A percentile compares a stretch with the other conserved stretches of the same genome.
Evolutionary conservation across 768 basidiomycete species (phyloP).

Genomic region (Thelephora ganbajun): DNA sequence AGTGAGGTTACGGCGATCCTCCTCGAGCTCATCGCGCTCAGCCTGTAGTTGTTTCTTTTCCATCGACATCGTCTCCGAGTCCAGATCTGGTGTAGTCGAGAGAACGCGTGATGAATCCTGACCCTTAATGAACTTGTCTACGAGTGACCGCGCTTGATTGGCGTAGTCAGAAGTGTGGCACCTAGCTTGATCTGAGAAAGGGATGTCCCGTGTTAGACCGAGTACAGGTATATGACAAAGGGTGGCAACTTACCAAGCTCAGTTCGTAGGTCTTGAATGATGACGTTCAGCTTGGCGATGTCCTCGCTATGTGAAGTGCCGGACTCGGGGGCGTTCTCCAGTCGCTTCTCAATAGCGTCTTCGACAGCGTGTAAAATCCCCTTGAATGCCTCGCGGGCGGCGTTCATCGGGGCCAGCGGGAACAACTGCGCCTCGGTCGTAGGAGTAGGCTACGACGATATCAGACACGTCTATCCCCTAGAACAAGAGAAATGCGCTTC

Average conservation of each 20-base stretch:
- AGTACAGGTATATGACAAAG: constrained; percentile 1
- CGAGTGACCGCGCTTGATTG: constrained; percentile 29
- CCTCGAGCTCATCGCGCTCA: constrained; percentile 43
- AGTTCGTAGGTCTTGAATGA: constrained; percentile 34
- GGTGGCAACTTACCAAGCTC: constrained; percentile 38
- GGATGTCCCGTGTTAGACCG: constrained; percentile 4
- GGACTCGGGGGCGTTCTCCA: constrained; percentile 8
- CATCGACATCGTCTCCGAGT: constrained; percentile 9
- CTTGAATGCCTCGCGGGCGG: constrained; percentile 14
- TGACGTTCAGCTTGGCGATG: constrained; percentile 31
- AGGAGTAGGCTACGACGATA: constrained; percentile 12
- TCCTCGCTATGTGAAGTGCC: constrained; percentile 24
- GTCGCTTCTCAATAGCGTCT: constrained; percentile 9
- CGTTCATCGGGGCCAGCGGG: constrained; percentile 12
- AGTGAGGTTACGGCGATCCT: constrained; percentile 49
- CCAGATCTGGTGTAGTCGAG: constrained; percentile 25
- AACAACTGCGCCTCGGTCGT: constrained; percentile 13
- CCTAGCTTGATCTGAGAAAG: constrained; percentile 28
- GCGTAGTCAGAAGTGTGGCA: constrained; percentile 23
- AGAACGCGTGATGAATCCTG: constrained; percentile 11
- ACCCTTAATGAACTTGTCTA: constrained; percentile 39
- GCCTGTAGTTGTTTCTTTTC: constrained; percentile 39
- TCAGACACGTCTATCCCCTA: constrained; percentile 3
- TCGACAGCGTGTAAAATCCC: constrained; percentile 14
- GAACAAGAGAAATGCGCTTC: constrained; percentile 10